Percentiles rank a stretch among this genome's conserved stretches.
phyloP scores from a whole-genome alignment of 1,139 yeast genomes.

The Hansenula lynferdii region DNA sequence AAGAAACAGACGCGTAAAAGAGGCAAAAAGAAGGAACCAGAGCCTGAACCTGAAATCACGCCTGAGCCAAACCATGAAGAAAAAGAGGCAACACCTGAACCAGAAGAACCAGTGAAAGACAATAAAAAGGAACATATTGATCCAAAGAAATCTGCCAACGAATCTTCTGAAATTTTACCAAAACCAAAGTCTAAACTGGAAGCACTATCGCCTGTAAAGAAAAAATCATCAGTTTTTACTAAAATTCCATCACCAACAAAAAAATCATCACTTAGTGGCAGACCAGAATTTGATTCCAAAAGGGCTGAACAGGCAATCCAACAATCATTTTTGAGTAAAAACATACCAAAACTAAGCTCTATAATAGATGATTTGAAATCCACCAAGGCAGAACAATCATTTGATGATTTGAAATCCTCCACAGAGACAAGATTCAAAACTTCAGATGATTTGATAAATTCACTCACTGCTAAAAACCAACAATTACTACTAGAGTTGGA shows the following conservation, averaged over 20 bases:
- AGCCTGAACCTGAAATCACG: no score
- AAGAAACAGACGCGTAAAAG: slow-evolving; percentile 1
- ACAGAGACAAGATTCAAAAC: slow-evolving; percentile 26
- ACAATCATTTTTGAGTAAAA: slow-evolving; percentile 16
- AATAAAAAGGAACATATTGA: not conserved
- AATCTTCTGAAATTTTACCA: not conserved
- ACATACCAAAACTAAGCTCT: slow-evolving; percentile 13
- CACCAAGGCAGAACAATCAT: slow-evolving; percentile 25
- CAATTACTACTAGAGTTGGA: slow-evolving; percentile 10
- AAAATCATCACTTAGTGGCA: not conserved
- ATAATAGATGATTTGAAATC: slow-evolving; percentile 21
- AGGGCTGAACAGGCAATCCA: slow-evolving; percentile 9
- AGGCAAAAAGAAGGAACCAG: not conserved
- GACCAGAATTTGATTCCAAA: slow-evolving; percentile 6
- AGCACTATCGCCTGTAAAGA: slow-evolving; percentile 11
- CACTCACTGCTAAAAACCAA: slow-evolving; percentile 18
- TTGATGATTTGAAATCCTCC: slow-evolving; percentile 23
- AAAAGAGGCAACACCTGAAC: not conserved
- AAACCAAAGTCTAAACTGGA: not conserved
- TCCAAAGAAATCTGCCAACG: not conserved
- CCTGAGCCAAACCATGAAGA: not conserved
- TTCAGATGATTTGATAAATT: slow-evolving; percentile 25
- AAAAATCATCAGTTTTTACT: not conserved
- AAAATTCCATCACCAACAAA: slow-evolving; percentile 6
- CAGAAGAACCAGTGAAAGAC: not conserved